phyloP scores from a whole-genome alignment of 768 basidiomycete genomes.

The Suillus hirtellus region DNA sequence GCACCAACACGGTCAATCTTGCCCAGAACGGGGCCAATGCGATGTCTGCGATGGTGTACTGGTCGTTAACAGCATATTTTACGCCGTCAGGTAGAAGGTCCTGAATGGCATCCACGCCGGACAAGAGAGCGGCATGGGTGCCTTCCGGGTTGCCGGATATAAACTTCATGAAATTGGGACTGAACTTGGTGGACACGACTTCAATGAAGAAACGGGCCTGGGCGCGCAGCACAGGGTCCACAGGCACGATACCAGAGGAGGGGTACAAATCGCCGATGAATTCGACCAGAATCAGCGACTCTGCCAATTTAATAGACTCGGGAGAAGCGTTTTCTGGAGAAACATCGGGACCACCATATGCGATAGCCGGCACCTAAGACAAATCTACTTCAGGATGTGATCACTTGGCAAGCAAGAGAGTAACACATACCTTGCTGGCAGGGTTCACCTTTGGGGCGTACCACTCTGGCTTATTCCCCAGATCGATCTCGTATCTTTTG shows the following conservation, averaged over 20 bases:
- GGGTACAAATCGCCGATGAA: slow-evolving; percentile 64
- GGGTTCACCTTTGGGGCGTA: slow-evolving; percentile 66
- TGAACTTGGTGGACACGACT: slow-evolving; percentile 46
- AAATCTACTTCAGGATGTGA: not conserved
- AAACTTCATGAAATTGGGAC: slow-evolving; percentile 24
- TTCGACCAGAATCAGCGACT: slow-evolving; percentile 66
- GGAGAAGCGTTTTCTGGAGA: slow-evolving; percentile 57
- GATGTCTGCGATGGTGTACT: slow-evolving; percentile 59
- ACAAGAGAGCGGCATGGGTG: slow-evolving; percentile 27
- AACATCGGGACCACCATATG: slow-evolving; percentile 61
- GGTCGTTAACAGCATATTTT: slow-evolving; percentile 35
- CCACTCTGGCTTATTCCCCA: slow-evolving; percentile 69
- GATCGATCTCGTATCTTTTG: slow-evolving; percentile 57
- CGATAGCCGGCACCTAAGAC: slow-evolving; percentile 53
- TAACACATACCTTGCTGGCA: slow-evolving; percentile 55
- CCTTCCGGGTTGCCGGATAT: not conserved
- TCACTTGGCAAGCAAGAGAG: not conserved
- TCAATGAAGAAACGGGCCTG: slow-evolving; percentile 66
- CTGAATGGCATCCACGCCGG: slow-evolving; percentile 51
- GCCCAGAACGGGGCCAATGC: slow-evolving; percentile 62
- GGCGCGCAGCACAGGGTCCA: slow-evolving; percentile 57
- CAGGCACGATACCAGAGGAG: slow-evolving; percentile 48
- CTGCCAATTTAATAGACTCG: slow-evolving; percentile 60
- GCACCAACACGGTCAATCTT: slow-evolving; percentile 44
- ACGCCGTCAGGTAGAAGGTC: slow-evolving; percentile 44